Percentiles rank a stretch among this genome's conserved stretches.
Conservation (phyloP, 176 grass and related monocot genomes). For the Hordeum vulgare region MorexV3_pseudomolecules_assembly NC_058520.1:52796058-52796557, state of each 20-base stretch:
- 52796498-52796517: no score
- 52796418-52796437: no score
- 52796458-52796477: no score
- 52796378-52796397: not conserved
- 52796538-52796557: no score
- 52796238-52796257: not conserved
- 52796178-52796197: not conserved
- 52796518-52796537: no score
- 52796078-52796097: constrained; percentile 36
- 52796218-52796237: not conserved
- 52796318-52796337: not conserved
- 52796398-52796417: constrained; percentile 1
- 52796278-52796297: not conserved
- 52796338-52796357: not conserved
- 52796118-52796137: constrained; percentile 70
- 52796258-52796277: not conserved
- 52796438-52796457: no score
- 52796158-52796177: constrained; percentile 1
- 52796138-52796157: constrained; percentile 77
- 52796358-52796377: not conserved
- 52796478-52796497: no score
- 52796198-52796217: not conserved
- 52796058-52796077: constrained; percentile 58
- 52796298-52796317: not conserved
- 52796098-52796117: constrained; percentile 68